Evolutionary conservation across 345 rosid genomes (phyloP).

Genomic region (Hibiscus mutabilis): DNA sequence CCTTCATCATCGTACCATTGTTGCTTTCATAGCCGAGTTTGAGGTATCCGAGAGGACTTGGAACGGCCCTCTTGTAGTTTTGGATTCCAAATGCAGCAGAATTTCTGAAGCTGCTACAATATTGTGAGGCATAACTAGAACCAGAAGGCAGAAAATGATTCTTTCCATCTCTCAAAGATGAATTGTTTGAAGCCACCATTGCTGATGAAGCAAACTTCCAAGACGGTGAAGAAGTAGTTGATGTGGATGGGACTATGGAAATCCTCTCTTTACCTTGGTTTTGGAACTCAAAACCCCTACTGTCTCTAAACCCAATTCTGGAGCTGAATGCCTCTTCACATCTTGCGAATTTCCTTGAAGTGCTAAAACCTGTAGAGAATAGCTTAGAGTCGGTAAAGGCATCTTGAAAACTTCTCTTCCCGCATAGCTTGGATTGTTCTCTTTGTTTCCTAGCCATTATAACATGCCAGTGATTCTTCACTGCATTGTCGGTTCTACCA

Average conservation of each 20-base stretch:
- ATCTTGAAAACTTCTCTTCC: conserved; percentile 33
- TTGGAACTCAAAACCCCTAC: conserved; percentile 28
- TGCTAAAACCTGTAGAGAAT: not conserved
- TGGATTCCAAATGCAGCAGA: conserved; percentile 16
- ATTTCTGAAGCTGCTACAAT: conserved; percentile 9
- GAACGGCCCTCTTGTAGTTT: conserved; percentile 26
- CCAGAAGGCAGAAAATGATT: conserved; percentile 21
- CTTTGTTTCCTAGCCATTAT: conserved; percentile 56
- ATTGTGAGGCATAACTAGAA: conserved; percentile 17
- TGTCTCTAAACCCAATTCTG: conserved; percentile 22
- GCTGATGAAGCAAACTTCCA: conserved; percentile 24
- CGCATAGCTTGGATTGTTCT: conserved; percentile 30
- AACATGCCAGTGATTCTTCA: conserved; percentile 68
- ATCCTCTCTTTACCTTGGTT: conserved; percentile 24
- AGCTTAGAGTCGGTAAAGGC: conserved; percentile 10
- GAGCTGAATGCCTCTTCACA: conserved; percentile 21
- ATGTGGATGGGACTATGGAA: conserved; percentile 25
- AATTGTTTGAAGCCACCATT: not conserved
- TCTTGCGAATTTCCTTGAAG: conserved; percentile 24
- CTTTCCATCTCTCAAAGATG: conserved; percentile 22
- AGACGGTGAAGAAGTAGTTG: conserved; percentile 27
- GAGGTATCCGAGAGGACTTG: conserved; percentile 32
- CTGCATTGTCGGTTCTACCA: conserved; percentile 64
- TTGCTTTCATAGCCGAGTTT: conserved; percentile 17
- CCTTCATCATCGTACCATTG: conserved; percentile 17